Evolutionary conservation across 2,329 filamentous ascomycete species (phyloP).

Genomic region (Reticulascus tulasneorum): DNA sequence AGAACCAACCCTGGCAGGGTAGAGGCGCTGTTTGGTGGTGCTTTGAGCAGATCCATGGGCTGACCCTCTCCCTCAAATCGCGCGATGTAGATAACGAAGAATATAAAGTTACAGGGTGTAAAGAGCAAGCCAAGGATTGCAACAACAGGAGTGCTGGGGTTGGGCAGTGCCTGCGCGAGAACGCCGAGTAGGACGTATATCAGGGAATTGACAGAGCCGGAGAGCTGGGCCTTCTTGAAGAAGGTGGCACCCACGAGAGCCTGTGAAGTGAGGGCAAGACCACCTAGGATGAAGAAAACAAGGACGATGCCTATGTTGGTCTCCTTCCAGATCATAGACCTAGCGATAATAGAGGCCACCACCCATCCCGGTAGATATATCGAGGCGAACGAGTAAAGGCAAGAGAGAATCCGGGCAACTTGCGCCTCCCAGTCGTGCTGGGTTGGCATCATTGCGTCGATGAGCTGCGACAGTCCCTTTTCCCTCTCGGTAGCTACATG

Average conservation of each 20-base stretch:
- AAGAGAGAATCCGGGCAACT: conserved; percentile 43
- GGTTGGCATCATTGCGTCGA: conserved; percentile 72
- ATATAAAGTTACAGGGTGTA: conserved; percentile 82
- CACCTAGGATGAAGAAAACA: conserved; percentile 69
- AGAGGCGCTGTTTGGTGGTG: conserved; percentile 64
- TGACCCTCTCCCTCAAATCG: conserved; percentile 65
- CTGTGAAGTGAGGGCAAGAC: conserved; percentile 73
- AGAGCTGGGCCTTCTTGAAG: conserved; percentile 83
- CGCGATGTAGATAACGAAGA: conserved; percentile 71
- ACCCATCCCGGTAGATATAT: conserved; percentile 50
- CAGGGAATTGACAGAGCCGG: conserved; percentile 75
- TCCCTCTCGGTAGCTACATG: conserved; percentile 68
- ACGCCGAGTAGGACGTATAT: conserved; percentile 73
- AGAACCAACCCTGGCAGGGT: conserved; percentile 68
- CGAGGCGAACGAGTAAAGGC: conserved; percentile 64
- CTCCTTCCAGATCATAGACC: conserved; percentile 57
- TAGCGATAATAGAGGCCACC: conserved; percentile 59
- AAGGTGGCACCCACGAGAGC: conserved; percentile 78
- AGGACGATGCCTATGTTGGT: conserved; percentile 64
- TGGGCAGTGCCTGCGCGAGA: conserved; percentile 70
- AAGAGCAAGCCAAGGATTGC: conserved; percentile 72
- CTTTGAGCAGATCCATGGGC: conserved; percentile 56
- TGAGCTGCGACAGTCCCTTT: conserved; percentile 66
- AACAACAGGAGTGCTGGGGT: conserved; percentile 59
- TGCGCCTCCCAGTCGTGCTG: conserved; percentile 45